These are phyloP conservation scores for Boletus barrowsii DNA, from an alignment of 768 basidiomycete species.

Conservation along the genomic window DNA sequence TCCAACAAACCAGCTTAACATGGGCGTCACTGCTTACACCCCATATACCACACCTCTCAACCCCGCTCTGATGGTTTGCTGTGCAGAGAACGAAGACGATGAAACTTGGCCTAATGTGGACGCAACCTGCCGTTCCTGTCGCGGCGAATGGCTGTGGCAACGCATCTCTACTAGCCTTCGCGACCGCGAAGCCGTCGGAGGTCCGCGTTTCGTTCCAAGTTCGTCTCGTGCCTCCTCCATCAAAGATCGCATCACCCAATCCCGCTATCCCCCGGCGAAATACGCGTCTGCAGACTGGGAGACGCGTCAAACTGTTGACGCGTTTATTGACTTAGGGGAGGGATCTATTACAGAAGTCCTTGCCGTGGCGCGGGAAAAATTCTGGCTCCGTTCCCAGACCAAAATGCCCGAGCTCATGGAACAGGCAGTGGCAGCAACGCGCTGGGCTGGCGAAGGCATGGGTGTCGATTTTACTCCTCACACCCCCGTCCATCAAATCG, in stretches of 20 bases:
- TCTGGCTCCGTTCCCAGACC: constrained; percentile 65
- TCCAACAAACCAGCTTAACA: constrained; percentile 16
- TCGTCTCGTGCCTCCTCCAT: constrained; percentile 12
- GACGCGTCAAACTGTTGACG: constrained; percentile 61
- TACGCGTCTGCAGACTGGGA: constrained; percentile 55
- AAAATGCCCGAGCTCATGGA: constrained; percentile 63
- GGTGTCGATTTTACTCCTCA: constrained; percentile 28
- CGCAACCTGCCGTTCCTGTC: constrained; percentile 66
- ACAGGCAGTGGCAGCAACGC: constrained; percentile 62
- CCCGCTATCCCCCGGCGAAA: constrained; percentile 27
- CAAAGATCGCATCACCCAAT: constrained; percentile 14
- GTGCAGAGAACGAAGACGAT: constrained; percentile 71
- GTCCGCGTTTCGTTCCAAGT: constrained; percentile 31
- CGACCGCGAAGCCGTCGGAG: constrained; percentile 60
- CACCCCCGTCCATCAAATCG: constrained; percentile 11
- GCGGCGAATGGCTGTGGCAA: constrained; percentile 63
- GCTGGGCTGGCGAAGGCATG: constrained; percentile 40
- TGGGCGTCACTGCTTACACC: constrained; percentile 23
- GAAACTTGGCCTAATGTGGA: constrained; percentile 63
- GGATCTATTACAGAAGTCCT: constrained; percentile 64
- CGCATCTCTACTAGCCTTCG: constrained; percentile 44
- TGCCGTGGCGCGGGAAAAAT: constrained; percentile 60
- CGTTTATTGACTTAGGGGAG: constrained; percentile 73
- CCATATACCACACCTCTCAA: constrained; percentile 25
- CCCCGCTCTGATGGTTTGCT: constrained; percentile 39